These are phyloP conservation scores for Catharanthus roseus DNA, from an alignment of 257 asterid species.

Conservation along the genomic window DNA sequence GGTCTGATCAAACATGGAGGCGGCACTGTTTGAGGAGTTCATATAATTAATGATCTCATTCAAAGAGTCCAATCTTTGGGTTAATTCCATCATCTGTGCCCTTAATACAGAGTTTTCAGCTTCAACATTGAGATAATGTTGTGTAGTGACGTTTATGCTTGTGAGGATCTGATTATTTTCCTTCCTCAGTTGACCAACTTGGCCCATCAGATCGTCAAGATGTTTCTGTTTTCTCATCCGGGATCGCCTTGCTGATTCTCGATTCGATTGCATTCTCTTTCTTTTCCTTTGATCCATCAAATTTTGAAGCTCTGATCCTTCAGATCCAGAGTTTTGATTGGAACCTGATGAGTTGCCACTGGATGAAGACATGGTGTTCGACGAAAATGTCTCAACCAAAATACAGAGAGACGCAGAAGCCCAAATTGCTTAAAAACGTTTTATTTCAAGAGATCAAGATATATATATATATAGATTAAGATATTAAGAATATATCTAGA, in stretches of 20 bases:
- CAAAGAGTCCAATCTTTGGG: constrained; percentile 60
- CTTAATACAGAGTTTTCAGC: constrained; percentile 66
- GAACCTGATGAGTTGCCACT: constrained; percentile 67
- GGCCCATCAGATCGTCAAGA: constrained; percentile 61
- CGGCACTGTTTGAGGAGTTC: constrained; percentile 29
- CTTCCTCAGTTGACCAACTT: constrained; percentile 40
- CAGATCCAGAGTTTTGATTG: constrained; percentile 41
- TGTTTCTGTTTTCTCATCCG: constrained; percentile 84
- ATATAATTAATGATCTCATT: constrained; percentile 51
- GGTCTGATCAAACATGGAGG: constrained; percentile 22
- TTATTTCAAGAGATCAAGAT: not conserved
- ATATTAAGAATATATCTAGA: not conserved
- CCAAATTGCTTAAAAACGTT: not conserved
- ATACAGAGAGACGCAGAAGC: constrained; percentile 13
- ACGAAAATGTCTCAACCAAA: constrained; percentile 11
- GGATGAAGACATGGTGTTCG: constrained; percentile 46
- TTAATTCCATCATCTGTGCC: constrained; percentile 76
- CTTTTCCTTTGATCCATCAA: constrained; percentile 59
- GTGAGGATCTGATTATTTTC: constrained; percentile 44
- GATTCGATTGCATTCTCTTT: constrained; percentile 81
- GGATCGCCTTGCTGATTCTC: constrained; percentile 90
- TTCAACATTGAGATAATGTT: constrained; percentile 47
- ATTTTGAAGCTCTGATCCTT: constrained; percentile 32
- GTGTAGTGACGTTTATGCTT: constrained; percentile 37
- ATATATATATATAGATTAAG: not conserved